A percentile compares a stretch with the other conserved stretches of the same genome.
Evolutionary conservation across 257 asterid genomes (phyloP).

Genomic region (Galeopsis tetrahit): DNA sequence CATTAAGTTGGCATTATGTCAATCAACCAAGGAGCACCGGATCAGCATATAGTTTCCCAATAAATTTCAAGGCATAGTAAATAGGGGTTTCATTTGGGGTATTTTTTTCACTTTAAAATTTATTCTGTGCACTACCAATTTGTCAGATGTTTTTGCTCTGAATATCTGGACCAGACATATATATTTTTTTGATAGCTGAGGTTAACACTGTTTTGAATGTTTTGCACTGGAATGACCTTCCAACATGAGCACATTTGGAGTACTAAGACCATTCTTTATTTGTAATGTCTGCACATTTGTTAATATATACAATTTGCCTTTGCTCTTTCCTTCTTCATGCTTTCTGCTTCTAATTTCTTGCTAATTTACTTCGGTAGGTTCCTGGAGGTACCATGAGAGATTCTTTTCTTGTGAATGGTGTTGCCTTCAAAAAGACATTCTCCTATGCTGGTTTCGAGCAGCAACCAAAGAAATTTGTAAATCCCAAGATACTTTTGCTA

Average conservation of each 20-base stretch:
- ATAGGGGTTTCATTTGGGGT: no score
- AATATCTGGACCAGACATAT: no score
- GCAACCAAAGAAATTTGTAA: slow-evolving; percentile 85
- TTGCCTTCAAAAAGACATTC: slow-evolving; percentile 98
- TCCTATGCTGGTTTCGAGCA: slow-evolving; percentile 99
- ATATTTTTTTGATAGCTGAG: no score
- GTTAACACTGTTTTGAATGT: no score
- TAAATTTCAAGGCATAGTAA: background rate
- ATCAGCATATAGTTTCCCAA: background rate
- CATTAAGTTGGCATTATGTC: background rate
- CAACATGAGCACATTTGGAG: background rate
- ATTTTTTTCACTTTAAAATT: no score
- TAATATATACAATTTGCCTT: slow-evolving; percentile 12
- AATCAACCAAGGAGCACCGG: background rate
- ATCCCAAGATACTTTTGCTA: slow-evolving; percentile 82
- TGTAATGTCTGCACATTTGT: slow-evolving; percentile 9
- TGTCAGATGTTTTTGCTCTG: no score
- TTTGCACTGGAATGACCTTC: no score
- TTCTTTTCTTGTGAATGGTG: slow-evolving; percentile 95
- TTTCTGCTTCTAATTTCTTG: slow-evolving; percentile 12
- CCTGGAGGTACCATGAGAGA: slow-evolving; percentile 99
- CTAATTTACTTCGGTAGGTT: slow-evolving; percentile 58
- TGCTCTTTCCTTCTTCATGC: background rate
- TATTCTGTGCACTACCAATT: no score
- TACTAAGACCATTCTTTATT: background rate